Conservation (phyloP, 1,139 yeast genomes). For the Candida frijolesensis region DNA sequence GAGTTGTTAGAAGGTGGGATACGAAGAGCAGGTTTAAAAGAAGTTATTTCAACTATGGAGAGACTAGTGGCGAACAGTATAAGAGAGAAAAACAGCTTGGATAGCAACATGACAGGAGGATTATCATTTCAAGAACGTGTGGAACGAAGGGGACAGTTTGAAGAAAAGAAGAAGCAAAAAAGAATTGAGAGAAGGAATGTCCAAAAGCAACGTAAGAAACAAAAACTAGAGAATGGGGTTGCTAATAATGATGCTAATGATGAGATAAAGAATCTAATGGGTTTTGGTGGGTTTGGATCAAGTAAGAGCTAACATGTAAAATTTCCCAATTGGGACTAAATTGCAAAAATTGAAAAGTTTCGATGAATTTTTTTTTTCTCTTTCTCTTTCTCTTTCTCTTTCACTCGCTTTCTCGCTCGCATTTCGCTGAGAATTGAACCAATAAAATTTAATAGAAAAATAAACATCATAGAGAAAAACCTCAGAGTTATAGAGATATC, state of each 20-base stretch:
- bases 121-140: slow-evolving; percentile 45
- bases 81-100: slow-evolving; percentile 13
- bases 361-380: background rate
- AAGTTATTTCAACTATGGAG: slow-evolving; percentile 37
- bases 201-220: slow-evolving; percentile 18
- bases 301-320: slow-evolving; percentile 20
- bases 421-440: slow-evolving; percentile 9
- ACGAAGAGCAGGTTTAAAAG: slow-evolving; percentile 33
- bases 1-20: slow-evolving; percentile 35
- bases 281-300: slow-evolving; percentile 54
- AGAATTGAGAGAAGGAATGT: slow-evolving; percentile 27
- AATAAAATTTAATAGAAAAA: slow-evolving; percentile 14
- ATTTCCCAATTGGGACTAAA: background rate
- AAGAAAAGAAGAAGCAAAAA: slow-evolving; percentile 35
- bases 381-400: background rate
- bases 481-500: background rate
- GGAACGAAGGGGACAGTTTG: slow-evolving; percentile 41
- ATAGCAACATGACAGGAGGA: slow-evolving; percentile 8
- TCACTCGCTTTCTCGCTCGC: background rate
- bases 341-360: background rate
- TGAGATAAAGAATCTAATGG: slow-evolving; percentile 55
- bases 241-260: slow-evolving; percentile 16
- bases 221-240: slow-evolving; percentile 10
- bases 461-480: slow-evolving; percentile 6
- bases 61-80: slow-evolving; percentile 29